These are phyloP conservation scores for Phytophthora nicotianae DNA, from an alignment of 352 stramenopile species.

Conservation along the genomic window DNA sequence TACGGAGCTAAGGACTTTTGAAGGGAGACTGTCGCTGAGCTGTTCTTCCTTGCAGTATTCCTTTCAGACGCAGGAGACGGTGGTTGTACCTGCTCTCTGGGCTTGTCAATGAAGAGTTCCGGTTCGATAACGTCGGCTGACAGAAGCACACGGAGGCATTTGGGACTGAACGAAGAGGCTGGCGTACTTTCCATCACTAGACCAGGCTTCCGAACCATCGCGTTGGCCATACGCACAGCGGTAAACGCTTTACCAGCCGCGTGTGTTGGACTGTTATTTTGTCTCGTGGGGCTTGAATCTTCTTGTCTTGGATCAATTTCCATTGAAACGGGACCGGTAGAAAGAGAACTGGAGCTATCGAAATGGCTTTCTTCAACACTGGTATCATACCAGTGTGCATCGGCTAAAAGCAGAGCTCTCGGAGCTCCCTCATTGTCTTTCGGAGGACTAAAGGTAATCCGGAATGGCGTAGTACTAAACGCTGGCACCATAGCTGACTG, in stretches of 20 bases:
- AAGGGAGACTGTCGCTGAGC: not conserved
- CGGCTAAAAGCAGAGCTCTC: constrained; percentile 59
- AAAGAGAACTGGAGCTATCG: not conserved
- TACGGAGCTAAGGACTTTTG: constrained; percentile 24
- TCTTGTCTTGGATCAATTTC: constrained; percentile 19
- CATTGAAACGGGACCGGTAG: constrained; percentile 7
- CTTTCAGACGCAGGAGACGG: constrained; percentile 5
- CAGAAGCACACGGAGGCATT: constrained; percentile 69
- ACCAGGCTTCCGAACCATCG: constrained; percentile 37
- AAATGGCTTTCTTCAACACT: constrained; percentile 10
- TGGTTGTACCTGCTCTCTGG: constrained; percentile 18
- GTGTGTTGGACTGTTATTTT: constrained; percentile 8
- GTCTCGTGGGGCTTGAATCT: constrained; percentile 7
- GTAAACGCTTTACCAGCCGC: constrained; percentile 71
- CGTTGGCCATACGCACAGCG: constrained; percentile 71
- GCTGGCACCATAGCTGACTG: constrained; percentile 39
- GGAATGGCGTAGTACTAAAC: constrained; percentile 42
- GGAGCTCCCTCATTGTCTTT: constrained; percentile 17
- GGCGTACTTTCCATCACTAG: constrained; percentile 4
- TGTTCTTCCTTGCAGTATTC: constrained; percentile 11
- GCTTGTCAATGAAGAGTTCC: constrained; percentile 65
- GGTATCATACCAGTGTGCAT: constrained; percentile 66
- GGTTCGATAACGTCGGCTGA: constrained; percentile 67
- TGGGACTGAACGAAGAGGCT: constrained; percentile 36
- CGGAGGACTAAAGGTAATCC: constrained; percentile 54